Conservation (phyloP, 495 filamentous ascomycete genomes). For the Diplogelasinospora grovesii region DNA sequence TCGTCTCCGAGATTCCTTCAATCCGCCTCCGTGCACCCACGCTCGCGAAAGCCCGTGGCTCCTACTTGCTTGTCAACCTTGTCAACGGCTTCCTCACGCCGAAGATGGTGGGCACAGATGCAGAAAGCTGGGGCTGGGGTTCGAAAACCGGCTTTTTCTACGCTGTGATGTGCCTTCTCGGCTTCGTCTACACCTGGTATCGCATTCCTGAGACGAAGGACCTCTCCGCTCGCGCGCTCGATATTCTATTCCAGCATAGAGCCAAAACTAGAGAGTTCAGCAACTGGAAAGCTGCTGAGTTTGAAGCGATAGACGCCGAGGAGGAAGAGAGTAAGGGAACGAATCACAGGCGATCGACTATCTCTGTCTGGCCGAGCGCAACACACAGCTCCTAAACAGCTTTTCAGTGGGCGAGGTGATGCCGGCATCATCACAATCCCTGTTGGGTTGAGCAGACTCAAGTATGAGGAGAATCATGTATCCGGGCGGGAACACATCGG, state of each 20-base stretch:
- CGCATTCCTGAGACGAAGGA: conserved; percentile 39
- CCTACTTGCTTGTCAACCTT: conserved; percentile 46
- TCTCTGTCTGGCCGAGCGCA: background rate
- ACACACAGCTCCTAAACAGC: too few species aligned
- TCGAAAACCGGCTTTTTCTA: conserved; percentile 50
- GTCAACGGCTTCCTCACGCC: conserved; percentile 42
- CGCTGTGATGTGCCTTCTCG: conserved; percentile 44
- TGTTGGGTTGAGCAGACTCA: too few species aligned
- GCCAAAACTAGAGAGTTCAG: conserved; percentile 43
- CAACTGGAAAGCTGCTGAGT: conserved; percentile 4
- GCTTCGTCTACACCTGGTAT: conserved; percentile 34
- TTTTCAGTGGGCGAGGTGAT: too few species aligned
- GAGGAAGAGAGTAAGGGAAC: too few species aligned
- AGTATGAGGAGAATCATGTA: too few species aligned
- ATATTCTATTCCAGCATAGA: conserved; percentile 49
- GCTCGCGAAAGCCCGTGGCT: conserved; percentile 49
- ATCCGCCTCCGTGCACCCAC: conserved; percentile 48
- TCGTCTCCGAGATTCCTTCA: conserved; percentile 53
- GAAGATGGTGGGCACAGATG: conserved; percentile 39
- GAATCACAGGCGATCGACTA: too few species aligned
- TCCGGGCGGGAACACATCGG: too few species aligned
- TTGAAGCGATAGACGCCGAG: conserved; percentile 4
- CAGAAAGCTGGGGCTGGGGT: conserved; percentile 48
- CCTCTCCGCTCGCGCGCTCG: conserved; percentile 49
- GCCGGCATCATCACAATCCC: too few species aligned